Evolutionary conservation across 305 asterid genomes (phyloP).

Genomic region (Coffea humblotiana): DNA sequence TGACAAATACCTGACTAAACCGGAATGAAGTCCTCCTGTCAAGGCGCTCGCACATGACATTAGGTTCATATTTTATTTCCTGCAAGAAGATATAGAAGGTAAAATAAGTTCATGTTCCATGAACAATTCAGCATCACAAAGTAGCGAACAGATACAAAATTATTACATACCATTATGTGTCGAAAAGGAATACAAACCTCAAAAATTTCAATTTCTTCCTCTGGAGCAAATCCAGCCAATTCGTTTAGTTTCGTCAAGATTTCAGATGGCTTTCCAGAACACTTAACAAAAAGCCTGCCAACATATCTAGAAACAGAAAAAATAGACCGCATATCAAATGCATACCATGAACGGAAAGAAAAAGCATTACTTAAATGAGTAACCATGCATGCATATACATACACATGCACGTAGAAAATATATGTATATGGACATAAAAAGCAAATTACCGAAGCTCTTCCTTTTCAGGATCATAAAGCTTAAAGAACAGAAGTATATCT

Average conservation of each 20-base stretch:
- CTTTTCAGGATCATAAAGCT: constrained; percentile 83
- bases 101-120: constrained; percentile 6
- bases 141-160: background rate
- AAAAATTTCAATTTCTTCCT: constrained; percentile 86
- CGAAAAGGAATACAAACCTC: constrained; percentile 55
- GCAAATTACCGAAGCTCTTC: constrained; percentile 78
- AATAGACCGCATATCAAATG: constrained; percentile 15
- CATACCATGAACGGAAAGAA: background rate
- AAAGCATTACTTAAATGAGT: background rate
- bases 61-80: constrained; percentile 94
- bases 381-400: background rate
- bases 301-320: constrained; percentile 55
- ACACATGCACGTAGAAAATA: background rate
- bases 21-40: constrained; percentile 73
- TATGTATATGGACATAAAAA: background rate
- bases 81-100: constrained; percentile 23
- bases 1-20: constrained; percentile 62
- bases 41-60: constrained; percentile 94
- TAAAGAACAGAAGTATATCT: constrained; percentile 88
- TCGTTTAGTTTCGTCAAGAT: constrained; percentile 66
- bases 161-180: background rate
- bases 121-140: background rate
- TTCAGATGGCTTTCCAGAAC: constrained; percentile 73
- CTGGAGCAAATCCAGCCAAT: constrained; percentile 87
- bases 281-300: constrained; percentile 84